Evolutionary conservation across 148 eudicot genomes (phyloP).

Genomic region (Limonium bicolor): DNA sequence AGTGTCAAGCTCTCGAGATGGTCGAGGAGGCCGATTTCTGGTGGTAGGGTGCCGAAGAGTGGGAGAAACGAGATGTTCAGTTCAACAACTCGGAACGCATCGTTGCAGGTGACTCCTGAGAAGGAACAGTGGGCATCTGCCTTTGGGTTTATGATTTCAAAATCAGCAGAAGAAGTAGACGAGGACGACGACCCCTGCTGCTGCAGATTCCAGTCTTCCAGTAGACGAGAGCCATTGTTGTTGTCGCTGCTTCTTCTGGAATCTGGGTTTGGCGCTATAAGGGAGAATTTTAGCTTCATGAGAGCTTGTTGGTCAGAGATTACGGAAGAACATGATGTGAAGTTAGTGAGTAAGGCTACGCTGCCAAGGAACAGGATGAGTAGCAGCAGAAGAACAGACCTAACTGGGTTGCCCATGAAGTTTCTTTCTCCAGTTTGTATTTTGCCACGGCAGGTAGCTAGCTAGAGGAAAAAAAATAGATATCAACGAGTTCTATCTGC

Average conservation of each 20-base stretch:
- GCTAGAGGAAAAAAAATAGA: no score
- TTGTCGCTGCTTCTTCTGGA: no score
- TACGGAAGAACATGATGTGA: no score
- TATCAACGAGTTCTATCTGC: no score
- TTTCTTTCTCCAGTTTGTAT: no score
- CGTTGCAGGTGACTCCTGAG: slow-evolving; percentile 56
- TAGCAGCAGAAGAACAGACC: no score
- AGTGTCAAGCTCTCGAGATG: slow-evolving; percentile 32
- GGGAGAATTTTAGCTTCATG: background rate
- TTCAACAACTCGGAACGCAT: slow-evolving; percentile 19
- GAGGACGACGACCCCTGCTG: no score
- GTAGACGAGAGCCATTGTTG: slow-evolving; percentile 6
- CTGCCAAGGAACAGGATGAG: no score
- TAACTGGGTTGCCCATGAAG: no score
- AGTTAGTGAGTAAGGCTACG: no score
- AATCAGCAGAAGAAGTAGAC: slow-evolving; percentile 4
- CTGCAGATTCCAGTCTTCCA: slow-evolving; percentile 34
- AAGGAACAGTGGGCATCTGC: slow-evolving; percentile 41
- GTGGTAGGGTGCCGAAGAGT: slow-evolving; percentile 32
- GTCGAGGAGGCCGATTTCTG: slow-evolving; percentile 34
- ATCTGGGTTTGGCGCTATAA: background rate
- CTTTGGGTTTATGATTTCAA: background rate
- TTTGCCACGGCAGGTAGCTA: no score
- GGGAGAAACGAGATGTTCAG: slow-evolving; percentile 23
- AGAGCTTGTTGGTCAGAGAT: background rate